A percentile compares a stretch with the other conserved stretches of the same genome.
These are phyloP conservation scores for Talaromyces sp. DNA, from an alignment of 2,329 filamentous ascomycete species.

Conservation along the genomic window DNA sequence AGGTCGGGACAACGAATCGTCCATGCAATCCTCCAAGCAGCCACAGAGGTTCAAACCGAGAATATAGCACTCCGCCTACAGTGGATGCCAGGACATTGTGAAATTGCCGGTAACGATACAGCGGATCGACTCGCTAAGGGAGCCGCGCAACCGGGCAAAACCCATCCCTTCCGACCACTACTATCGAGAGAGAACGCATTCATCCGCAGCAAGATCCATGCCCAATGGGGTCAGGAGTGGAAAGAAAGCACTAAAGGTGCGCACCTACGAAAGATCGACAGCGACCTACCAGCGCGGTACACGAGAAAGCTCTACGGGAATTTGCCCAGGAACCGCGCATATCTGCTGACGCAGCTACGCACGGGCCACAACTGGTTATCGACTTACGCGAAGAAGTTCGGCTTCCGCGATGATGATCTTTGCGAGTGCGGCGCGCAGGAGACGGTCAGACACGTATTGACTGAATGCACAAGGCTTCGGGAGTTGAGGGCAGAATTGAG, in stretches of 20 bases:
- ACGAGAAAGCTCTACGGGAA: slow-evolving; percentile 9
- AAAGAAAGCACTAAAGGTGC: slow-evolving; percentile 7
- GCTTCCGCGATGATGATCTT: slow-evolving; percentile 13
- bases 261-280: slow-evolving; percentile 10
- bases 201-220: not conserved
- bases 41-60: not conserved
- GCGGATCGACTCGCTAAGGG: not conserved
- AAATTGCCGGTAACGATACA: not conserved
- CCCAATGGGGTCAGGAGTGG: not conserved
- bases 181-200: not conserved
- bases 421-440: slow-evolving; percentile 24
- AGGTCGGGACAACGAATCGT: slow-evolving; percentile 11
- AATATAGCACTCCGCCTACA: not conserved
- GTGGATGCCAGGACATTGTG: not conserved
- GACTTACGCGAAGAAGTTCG: slow-evolving; percentile 11
- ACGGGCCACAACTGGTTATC: slow-evolving; percentile 19
- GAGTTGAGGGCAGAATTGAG: slow-evolving; percentile 14
- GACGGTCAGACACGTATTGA: slow-evolving; percentile 22
- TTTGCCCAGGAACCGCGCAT: not conserved
- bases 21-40: not conserved
- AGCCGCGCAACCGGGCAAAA: not conserved
- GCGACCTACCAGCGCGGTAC: slow-evolving; percentile 5
- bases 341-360: too few species aligned
- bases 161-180: not conserved
- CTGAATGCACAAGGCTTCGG: slow-evolving; percentile 21